These are phyloP conservation scores for Trichoderma sp. DNA, from an alignment of 2,329 filamentous ascomycete species.

Conservation along the genomic window DNA sequence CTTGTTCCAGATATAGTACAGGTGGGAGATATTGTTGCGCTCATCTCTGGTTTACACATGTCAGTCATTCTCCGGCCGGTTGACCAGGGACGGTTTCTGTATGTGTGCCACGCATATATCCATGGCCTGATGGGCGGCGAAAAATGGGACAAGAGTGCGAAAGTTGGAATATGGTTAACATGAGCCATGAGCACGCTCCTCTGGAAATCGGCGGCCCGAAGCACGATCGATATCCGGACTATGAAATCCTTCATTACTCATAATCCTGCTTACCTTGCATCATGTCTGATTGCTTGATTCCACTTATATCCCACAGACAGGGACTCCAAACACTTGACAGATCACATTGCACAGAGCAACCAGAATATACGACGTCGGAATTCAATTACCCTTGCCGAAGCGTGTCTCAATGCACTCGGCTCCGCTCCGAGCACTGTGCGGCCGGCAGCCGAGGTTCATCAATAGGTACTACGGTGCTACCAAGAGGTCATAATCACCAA, in stretches of 20 bases:
- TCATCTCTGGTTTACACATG: neutral
- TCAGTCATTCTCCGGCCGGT: neutral
- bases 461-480: neutral
- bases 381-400: slow-evolving; percentile 3
- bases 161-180: neutral
- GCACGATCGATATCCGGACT: neutral
- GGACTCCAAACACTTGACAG: neutral
- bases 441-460: neutral
- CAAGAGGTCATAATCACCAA: neutral
- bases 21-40: neutral
- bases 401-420: slow-evolving; percentile 6
- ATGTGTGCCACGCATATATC: neutral
- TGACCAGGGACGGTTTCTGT: neutral
- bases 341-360: slow-evolving; percentile 5
- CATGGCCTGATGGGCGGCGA: neutral
- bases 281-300: neutral
- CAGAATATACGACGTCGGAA: slow-evolving; percentile 4
- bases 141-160: neutral
- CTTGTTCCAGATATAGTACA: neutral
- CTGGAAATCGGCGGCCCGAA: neutral
- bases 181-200: neutral
- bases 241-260: neutral
- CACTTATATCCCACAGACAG: neutral
- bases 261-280: neutral
- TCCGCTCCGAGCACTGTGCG: slow-evolving; percentile 9